phyloP scores from a whole-genome alignment of 345 rosid species.

The Turritis glabra region DNA sequence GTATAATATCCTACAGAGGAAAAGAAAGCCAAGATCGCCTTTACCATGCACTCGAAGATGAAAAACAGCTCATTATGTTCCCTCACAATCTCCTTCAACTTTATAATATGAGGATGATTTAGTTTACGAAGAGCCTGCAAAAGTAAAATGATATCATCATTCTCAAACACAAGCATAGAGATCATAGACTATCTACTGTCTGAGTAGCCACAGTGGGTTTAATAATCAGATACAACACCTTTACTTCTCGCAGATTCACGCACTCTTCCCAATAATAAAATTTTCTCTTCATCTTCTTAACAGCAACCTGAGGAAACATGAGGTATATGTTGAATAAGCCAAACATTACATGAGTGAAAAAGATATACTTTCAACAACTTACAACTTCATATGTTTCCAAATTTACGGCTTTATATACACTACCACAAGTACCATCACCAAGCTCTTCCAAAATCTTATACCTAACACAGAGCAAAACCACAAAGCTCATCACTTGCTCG shows the following conservation, averaged over 20 bases:
- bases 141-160: slow-evolving; percentile 18
- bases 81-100: slow-evolving; percentile 89
- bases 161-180: slow-evolving; percentile 4
- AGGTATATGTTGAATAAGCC: background rate
- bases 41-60: slow-evolving; percentile 95
- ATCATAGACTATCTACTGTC: too few species aligned
- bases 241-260: slow-evolving; percentile 85
- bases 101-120: slow-evolving; percentile 82
- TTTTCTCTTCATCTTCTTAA: slow-evolving; percentile 93
- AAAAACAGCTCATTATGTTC: slow-evolving; percentile 87
- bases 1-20: slow-evolving; percentile 7
- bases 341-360: background rate
- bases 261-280: slow-evolving; percentile 94
- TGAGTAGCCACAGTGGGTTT: too few species aligned
- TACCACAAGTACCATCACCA: slow-evolving; percentile 96
- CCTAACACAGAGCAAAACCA: slow-evolving; percentile 43
- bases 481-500: background rate
- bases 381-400: slow-evolving; percentile 74
- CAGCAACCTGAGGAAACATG: slow-evolving; percentile 70
- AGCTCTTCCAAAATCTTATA: slow-evolving; percentile 84
- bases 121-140: slow-evolving; percentile 84
- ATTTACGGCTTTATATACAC: slow-evolving; percentile 84
- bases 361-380: slow-evolving; percentile 1
- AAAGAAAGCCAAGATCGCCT: slow-evolving; percentile 15
- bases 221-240: slow-evolving; percentile 46